These are phyloP conservation scores for Fusarium paranaense DNA, from an alignment of 2,329 filamentous ascomycete genomes.

Conservation along the genomic window DNA sequence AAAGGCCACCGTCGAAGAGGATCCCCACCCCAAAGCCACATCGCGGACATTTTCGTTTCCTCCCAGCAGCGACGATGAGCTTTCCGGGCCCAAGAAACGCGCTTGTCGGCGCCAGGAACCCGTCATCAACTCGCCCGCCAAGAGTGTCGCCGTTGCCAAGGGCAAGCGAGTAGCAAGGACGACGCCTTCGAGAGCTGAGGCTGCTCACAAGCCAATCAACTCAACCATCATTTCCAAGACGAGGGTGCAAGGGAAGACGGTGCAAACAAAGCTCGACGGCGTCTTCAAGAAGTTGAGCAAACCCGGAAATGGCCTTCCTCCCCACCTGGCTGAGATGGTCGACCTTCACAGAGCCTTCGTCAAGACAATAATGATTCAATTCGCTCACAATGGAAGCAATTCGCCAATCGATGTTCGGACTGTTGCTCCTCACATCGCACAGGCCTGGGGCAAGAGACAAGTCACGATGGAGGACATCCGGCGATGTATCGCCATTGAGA, in stretches of 20 bases:
- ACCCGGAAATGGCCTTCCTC: conserved; percentile 54
- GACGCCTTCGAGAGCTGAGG: conserved; percentile 44
- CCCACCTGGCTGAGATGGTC: conserved; percentile 69
- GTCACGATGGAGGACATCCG: conserved; percentile 75
- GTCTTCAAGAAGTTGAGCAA: conserved; percentile 51
- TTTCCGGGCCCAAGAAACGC: conserved; percentile 40
- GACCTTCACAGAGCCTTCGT: conserved; percentile 75
- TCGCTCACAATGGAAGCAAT: conserved; percentile 73
- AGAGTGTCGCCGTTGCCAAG: conserved; percentile 33
- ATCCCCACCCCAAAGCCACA: conserved; percentile 41
- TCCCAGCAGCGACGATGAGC: conserved; percentile 50
- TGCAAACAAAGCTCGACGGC: conserved; percentile 55
- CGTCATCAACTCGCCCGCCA: conserved; percentile 1
- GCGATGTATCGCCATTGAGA: conserved; percentile 73
- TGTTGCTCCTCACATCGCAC: conserved; percentile 72
- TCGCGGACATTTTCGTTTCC: conserved; percentile 48
- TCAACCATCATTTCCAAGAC: conserved; percentile 48
- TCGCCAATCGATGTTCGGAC: conserved; percentile 72
- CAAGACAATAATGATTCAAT: conserved; percentile 75
- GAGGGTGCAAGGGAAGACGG: conserved; percentile 42
- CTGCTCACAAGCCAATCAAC: conserved; percentile 47
- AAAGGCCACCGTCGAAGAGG: conserved; percentile 49
- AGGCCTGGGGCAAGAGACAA: conserved; percentile 78
- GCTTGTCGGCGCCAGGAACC: conserved; percentile 45
- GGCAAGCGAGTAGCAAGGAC: conserved; percentile 49